Evolutionary conservation across 805 yeast genomes (phyloP), one percentile per base, ranked within the genome.

Genomic region (Starmerella sirachaensis): DNA sequence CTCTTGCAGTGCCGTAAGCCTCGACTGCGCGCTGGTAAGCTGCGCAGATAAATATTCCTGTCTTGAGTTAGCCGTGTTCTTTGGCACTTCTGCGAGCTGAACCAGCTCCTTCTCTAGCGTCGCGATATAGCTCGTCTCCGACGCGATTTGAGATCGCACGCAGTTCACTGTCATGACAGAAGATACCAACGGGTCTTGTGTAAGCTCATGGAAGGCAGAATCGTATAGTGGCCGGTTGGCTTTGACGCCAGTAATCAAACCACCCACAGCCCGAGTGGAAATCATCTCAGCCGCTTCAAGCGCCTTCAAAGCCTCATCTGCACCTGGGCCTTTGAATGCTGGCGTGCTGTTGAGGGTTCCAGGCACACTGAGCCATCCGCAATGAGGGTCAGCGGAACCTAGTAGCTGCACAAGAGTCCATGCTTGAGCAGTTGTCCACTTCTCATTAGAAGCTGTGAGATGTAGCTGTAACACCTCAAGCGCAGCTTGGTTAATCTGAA

Each of bases 401-500:
- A 91, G 64, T 26, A 68, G 43, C 49, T 78, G 78, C 50, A 88
- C 74, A 17, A 91, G 53, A 17, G 68, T 72, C 97, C 98, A 91
- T 0, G 84, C 91, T 54, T 88, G 95, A 1, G 93, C 81, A 11
- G 78, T 62, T 18, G 71, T 69, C 66, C 86, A 74, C 11, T 72
- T 72, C 9, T 49, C 46, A 18, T 56, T 57, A 23, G 56, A 56
- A 12, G 54, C 41, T 17, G 60, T 58, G 34, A 75, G 52, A 57
- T 77, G 85, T 51, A 81, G 75, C 38, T 88, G 94, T 2, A 88
- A 74, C 14, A 88, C 72, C 54, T 88, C 96, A 50, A 83, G 86
- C 5, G 88, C 76, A 0, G 94, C 76, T 58, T 85, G 95, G 18
- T 66, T 68, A 5, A 84, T 70, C 78, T 91, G 81, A 47, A 83